Evolutionary conservation across 1,284 basidiomycete genomes (phyloP), one percentile per base, ranked within the genome.

Genomic region (Ustilago trichophora): DNA sequence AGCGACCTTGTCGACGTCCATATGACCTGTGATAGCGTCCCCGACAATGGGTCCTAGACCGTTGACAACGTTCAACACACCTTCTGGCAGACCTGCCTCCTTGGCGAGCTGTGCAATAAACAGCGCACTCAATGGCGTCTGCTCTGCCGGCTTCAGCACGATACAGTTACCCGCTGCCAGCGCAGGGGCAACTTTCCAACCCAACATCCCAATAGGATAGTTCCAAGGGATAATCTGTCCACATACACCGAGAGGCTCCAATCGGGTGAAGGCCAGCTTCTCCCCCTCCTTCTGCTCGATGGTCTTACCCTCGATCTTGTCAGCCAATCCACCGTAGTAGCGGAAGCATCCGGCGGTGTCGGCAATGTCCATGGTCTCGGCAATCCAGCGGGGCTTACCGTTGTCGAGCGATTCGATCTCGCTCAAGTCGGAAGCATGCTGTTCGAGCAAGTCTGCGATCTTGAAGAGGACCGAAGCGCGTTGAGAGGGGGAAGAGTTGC

Each of bases 171-270:
- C 91, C 3, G 91, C 90, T 25, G 91, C 91, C 13, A 92, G 83
- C 0, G 91, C 91, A 6, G 90, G 90, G 0, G 89, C 90, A 57
- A 92, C 88, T 82, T 92, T 92, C 84, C 58, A 78, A 24, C 72
- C 73, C n/a, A 72, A 24, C 53, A 75, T 69, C 9, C 54, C 60
- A 19, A 62, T n/a, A n/a, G n/a, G n/a, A n/a, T n/a, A n/a, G n/a
- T n/a, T n/a, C n/a, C n/a, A n/a, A n/a, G n/a, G n/a, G n/a, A n/a
- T n/a, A n/a, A 75, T 75, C 51, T 75, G 73, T 16, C 73, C 73
- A 41, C 66, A 92, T 55, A 96, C 93, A 68, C 94, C 94, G 69
- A 96, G 88, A 8, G 94, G 93, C 82, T 97, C 94, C 80, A 95
- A 91, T 19, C 88, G 85, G 83, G 83, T 90, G 87, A 72, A 75